Evolutionary conservation across 257 asterid genomes (phyloP).

Genomic region (Marsdenia floribunda): DNA sequence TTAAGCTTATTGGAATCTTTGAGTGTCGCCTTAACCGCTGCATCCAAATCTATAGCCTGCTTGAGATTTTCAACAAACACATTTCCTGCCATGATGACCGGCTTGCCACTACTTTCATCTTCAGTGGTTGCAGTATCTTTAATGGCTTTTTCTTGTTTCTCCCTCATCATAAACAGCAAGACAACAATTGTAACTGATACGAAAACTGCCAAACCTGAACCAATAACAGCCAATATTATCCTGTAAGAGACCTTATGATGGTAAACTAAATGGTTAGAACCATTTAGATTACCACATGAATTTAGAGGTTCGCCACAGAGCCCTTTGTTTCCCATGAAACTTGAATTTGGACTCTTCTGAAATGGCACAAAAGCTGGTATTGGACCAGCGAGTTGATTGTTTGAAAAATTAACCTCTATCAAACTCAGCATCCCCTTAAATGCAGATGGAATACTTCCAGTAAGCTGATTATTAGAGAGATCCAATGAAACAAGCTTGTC

Average conservation of each 20-base stretch:
- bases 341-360: constrained; percentile 77
- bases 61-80: constrained; percentile 72
- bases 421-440: constrained; percentile 85
- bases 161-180: constrained; percentile 84
- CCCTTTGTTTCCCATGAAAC: constrained; percentile 74
- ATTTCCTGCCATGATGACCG: constrained; percentile 74
- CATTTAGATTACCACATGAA: constrained; percentile 49
- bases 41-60: constrained; percentile 86
- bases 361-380: constrained; percentile 77
- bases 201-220: constrained; percentile 88
- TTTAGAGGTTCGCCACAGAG: constrained; percentile 89
- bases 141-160: constrained; percentile 74
- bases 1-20: constrained; percentile 69
- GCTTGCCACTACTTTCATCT: constrained; percentile 37
- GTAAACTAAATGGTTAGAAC: constrained; percentile 33
- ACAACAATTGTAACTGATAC: constrained; percentile 68
- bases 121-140: constrained; percentile 34
- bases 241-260: constrained; percentile 84
- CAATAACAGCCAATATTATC: constrained; percentile 69
- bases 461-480: constrained; percentile 74
- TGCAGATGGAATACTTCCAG: constrained; percentile 66
- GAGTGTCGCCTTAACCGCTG: constrained; percentile 66
- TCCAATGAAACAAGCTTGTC: constrained; percentile 92
- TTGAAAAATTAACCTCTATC: constrained; percentile 88
- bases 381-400: constrained; percentile 68